Evolutionary conservation across 345 rosid genomes (phyloP).

Genomic region (Eucalyptus fibrosa): DNA sequence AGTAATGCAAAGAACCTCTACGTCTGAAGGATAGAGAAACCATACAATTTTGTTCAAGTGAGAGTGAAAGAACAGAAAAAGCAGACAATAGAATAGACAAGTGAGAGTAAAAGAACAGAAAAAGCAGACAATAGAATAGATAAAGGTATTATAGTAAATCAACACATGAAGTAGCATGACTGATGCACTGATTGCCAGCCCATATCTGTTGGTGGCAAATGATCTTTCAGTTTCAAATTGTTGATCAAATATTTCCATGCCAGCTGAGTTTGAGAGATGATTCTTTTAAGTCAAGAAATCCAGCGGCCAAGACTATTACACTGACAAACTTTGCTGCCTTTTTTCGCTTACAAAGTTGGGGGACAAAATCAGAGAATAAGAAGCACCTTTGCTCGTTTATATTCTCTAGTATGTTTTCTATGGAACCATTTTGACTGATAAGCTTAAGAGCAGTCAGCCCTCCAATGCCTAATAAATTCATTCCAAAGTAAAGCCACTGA

Average conservation of each 20-base stretch:
- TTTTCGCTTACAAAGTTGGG: not conserved
- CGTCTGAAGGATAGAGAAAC: not conserved
- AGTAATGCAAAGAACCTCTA: not conserved
- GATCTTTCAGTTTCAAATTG: not conserved
- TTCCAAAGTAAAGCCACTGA: not conserved
- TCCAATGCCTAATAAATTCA: conserved; percentile 40
- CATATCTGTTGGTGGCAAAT: not conserved
- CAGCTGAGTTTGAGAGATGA: not conserved
- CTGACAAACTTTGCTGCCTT: not conserved
- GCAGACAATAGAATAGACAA: not conserved
- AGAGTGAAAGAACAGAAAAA: not conserved
- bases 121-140: not conserved
- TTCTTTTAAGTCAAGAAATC: not conserved
- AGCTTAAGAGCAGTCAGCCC: conserved; percentile 86
- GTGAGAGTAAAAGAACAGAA: too few relatives aligned
- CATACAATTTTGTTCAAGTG: not conserved
- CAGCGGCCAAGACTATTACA: not conserved
- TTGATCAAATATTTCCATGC: not conserved
- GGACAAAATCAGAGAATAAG: not conserved
- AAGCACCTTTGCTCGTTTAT: not conserved
- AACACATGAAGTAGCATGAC: not conserved
- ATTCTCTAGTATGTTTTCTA: too few relatives aligned
- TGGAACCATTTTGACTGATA: conserved; percentile 7
- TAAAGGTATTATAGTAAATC: too few relatives aligned
- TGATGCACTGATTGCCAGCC: not conserved